These are phyloP conservation scores for Sarocladiaceae sp. DNA, from an alignment of 2,329 filamentous ascomycete genomes.

Conservation along the genomic window DNA sequence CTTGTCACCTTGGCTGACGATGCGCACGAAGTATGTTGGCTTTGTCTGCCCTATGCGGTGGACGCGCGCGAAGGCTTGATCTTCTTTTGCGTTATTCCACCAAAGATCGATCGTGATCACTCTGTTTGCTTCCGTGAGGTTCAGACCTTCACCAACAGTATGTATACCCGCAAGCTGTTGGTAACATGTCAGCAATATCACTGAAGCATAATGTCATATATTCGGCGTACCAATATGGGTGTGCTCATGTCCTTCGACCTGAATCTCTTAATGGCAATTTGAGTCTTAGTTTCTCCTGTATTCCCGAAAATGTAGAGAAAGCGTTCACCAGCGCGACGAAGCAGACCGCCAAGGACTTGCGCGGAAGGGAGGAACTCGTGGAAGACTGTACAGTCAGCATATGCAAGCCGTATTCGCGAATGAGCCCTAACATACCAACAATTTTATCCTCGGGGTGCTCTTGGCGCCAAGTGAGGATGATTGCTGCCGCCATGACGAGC, in stretches of 20 bases:
- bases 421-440: conserved; percentile 27
- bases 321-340: conserved; percentile 20
- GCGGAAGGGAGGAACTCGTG: conserved; percentile 27
- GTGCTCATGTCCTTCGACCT: conserved; percentile 6
- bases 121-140: conserved; percentile 41
- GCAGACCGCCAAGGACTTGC: conserved; percentile 30
- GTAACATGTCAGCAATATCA: too few species aligned
- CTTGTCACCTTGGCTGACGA: conserved; percentile 56
- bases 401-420: too few species aligned
- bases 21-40: conserved; percentile 52
- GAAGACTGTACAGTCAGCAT: conserved; percentile 26
- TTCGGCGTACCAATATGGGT: conserved; percentile 30
- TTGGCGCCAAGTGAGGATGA: conserved; percentile 26
- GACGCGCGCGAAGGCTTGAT: conserved; percentile 60
- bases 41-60: conserved; percentile 61
- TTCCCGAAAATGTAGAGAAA: conserved; percentile 36
- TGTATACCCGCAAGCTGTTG: conserved; percentile 29
- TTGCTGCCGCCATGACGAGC: conserved; percentile 23
- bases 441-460: conserved; percentile 31
- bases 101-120: conserved; percentile 52
- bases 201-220: conserved; percentile 2
- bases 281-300: conserved; percentile 14
- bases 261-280: conserved; percentile 20
- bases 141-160: conserved; percentile 33
- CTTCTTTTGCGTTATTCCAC: conserved; percentile 59